Evolutionary conservation across 495 filamentous ascomycete genomes (phyloP), one percentile per base, ranked within the genome.

Genomic region (Daldinia loculata): DNA sequence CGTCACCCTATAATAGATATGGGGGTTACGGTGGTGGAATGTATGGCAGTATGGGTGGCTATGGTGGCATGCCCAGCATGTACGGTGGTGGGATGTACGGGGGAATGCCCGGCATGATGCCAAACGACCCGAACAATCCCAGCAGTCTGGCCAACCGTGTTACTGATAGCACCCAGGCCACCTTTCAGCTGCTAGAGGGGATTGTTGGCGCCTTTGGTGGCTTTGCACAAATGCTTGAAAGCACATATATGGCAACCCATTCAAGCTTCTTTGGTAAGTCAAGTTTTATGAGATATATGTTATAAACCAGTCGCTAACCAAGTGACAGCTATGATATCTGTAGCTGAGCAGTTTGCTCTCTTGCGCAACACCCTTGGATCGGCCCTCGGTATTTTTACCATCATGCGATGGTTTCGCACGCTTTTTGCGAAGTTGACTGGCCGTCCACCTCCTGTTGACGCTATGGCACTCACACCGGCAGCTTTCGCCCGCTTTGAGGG

Each of bases 241-340:
- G 95, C 80, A 98, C 96, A 11, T 99, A 97, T 74, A 98, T 99
- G 96, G 95, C 96, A n/a, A 99, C 96, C 3, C 96, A 98, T 83
- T 96, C 92, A 56, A 95, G 91, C 56, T 99, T 99, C 81, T 98
- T 98, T 77, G 95, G 95, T 98, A 88, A 78, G 91, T 84, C 3
- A 30, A 61, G 22, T 38, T 15, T 26, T 24, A 14, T 9, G 17
- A 34, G 24, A 14, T 32, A 38, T 48, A 38, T 38, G 1, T n/a
- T 7, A 59, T 43, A 2, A 30, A 50, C 45, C 12, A 14, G 19
- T 64, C 55, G 17, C 77, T 80, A 74, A 80, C 76, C n/a, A 43
- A 53, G 34, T 27, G 15, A 27, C 74, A 98, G 95, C 96, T 34
- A 98, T 99, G 95, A 90, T 99, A 19, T 93, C 93, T 39, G 96